A percentile compares a stretch with the other conserved stretches of the same genome.
Conservation (phyloP, 1,139 yeast genomes). For the Pichiaceae sp. region DNA sequence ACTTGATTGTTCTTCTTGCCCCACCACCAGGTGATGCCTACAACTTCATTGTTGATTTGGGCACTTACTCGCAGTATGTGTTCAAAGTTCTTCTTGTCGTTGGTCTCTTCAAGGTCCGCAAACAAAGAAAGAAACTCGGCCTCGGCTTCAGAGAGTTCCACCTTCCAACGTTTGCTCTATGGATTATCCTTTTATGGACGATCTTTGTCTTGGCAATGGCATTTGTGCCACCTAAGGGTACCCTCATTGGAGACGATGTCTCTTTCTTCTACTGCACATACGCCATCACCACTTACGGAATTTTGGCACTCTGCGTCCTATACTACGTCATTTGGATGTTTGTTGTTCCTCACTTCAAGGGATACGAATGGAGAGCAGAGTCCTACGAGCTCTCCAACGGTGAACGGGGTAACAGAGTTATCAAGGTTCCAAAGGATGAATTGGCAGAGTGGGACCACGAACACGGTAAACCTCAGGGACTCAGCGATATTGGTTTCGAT, state of each 20-base stretch:
- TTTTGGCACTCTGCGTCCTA: constrained; percentile 25
- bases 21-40: constrained; percentile 43
- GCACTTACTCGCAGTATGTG: constrained; percentile 28
- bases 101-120: constrained; percentile 31
- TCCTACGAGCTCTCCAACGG: constrained; percentile 29
- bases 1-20: constrained; percentile 32
- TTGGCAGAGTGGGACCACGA: constrained; percentile 27
- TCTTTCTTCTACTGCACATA: constrained; percentile 25
- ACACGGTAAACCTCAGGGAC: constrained; percentile 1
- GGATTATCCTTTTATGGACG: constrained; percentile 26
- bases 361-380: constrained; percentile 27
- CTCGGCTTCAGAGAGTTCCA: constrained; percentile 23
- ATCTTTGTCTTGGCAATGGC: constrained; percentile 32
- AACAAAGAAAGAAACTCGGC: constrained; percentile 28
- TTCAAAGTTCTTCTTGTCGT: constrained; percentile 29
- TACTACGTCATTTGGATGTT: constrained; percentile 32
- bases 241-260: constrained; percentile 30
- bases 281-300: constrained; percentile 24
- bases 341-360: constrained; percentile 28
- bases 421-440: constrained; percentile 27
- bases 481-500: neutral
- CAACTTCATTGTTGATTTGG: constrained; percentile 29
- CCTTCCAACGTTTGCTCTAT: constrained; percentile 26
- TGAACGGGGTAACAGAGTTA: constrained; percentile 32
- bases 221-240: constrained; percentile 32